Conservation (phyloP, 202 grass and related monocot genomes). For the Digitaria exilis region DNA sequence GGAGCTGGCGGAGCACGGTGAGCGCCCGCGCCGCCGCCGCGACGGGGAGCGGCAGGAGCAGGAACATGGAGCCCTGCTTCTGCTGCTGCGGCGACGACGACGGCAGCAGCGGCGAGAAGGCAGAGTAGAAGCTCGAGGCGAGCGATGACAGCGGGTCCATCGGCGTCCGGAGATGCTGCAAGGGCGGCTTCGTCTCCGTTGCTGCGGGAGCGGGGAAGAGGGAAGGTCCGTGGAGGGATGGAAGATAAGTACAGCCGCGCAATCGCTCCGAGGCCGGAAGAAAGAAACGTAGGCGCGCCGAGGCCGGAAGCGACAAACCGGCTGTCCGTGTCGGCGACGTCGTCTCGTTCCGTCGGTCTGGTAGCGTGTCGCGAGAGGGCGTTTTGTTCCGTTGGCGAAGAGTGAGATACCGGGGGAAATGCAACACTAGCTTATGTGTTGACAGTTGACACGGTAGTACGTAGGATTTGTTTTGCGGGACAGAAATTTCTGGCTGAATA, state of each 20-base stretch:
- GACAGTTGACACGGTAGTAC: too few species aligned
- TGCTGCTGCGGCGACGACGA: not conserved
- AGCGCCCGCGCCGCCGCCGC: constrained; percentile 39
- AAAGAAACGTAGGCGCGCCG: not conserved
- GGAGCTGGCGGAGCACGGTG: constrained; percentile 46
- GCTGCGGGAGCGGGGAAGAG: not conserved
- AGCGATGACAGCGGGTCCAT: constrained; percentile 44
- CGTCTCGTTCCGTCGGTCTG: not conserved
- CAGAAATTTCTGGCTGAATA: too few species aligned
- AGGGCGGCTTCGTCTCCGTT: constrained; percentile 21
- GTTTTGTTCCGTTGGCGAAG: not conserved
- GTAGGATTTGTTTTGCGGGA: too few species aligned
- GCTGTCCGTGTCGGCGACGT: constrained; percentile 1
- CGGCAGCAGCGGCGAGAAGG: not conserved
- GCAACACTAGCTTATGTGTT: not conserved
- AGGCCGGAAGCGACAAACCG: not conserved
- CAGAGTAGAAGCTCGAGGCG: constrained; percentile 28
- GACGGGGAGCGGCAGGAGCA: constrained; percentile 32
- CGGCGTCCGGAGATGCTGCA: constrained; percentile 25
- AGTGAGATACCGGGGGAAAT: not conserved
- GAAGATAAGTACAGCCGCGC: not conserved
- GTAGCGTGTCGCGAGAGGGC: not conserved
- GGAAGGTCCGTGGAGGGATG: not conserved
- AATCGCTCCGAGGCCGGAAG: not conserved
- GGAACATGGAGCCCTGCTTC: constrained; percentile 25